Evolutionary conservation across 2,329 filamentous ascomycete genomes (phyloP).

Genomic region (Teratosphaeria pseudoeucalypti): DNA sequence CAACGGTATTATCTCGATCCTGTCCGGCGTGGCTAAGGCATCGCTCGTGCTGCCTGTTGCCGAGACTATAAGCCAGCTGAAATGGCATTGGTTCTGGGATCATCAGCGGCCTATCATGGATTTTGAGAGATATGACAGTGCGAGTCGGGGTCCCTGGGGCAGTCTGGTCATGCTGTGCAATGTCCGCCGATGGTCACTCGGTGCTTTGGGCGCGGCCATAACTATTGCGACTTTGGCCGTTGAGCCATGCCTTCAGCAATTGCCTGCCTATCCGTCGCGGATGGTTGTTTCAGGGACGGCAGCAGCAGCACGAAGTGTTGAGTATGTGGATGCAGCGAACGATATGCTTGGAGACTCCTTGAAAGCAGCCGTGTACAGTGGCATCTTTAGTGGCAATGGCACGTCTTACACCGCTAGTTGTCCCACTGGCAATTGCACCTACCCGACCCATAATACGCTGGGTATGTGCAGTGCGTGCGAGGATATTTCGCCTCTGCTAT

Average conservation of each 20-base stretch:
- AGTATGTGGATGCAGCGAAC: neutral
- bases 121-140: constrained; percentile 10
- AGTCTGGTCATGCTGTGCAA: constrained; percentile 7
- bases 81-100: constrained; percentile 12
- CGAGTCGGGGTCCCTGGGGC: constrained; percentile 10
- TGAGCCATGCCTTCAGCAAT: constrained; percentile 8
- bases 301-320: constrained; percentile 1
- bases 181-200: constrained; percentile 1
- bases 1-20: constrained; percentile 9
- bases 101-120: constrained; percentile 5
- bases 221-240: constrained; percentile 5
- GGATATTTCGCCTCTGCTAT: constrained; percentile 3
- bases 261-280: constrained; percentile 2
- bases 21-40: constrained; percentile 6
- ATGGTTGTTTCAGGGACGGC: neutral
- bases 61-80: constrained; percentile 10
- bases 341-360: neutral
- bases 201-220: constrained; percentile 5
- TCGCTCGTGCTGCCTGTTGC: constrained; percentile 9
- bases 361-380: constrained; percentile 6
- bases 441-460: constrained; percentile 5
- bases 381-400: neutral
- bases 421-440: constrained; percentile 12
- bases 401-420: constrained; percentile 1
- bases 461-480: constrained; percentile 9